Evolutionary conservation across 805 yeast genomes (phyloP).

Genomic region (Metschnikowia gelsemii): DNA sequence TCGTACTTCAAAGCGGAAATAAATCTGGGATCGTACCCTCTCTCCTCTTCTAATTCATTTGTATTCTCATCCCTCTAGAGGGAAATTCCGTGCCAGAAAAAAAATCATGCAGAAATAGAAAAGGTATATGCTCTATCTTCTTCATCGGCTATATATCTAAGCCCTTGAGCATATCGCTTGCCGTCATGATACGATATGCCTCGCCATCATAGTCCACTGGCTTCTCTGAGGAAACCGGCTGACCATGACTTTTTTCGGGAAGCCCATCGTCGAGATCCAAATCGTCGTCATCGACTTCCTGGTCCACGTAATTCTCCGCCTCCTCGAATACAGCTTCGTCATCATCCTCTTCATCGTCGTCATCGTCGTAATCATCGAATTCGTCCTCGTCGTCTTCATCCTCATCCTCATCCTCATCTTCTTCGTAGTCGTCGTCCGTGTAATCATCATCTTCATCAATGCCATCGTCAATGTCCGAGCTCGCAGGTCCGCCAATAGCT

Average conservation of each 20-base stretch:
- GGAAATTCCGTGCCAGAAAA: not conserved
- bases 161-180: slow-evolving; percentile 17
- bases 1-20: too few species aligned
- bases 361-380: slow-evolving; percentile 1
- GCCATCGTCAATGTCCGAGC: slow-evolving; percentile 7
- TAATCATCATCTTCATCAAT: slow-evolving; percentile 15
- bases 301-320: not conserved
- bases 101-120: too few species aligned
- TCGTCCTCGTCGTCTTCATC: slow-evolving; percentile 8
- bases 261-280: slow-evolving; percentile 15
- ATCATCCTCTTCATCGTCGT: slow-evolving; percentile 2
- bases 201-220: slow-evolving; percentile 5
- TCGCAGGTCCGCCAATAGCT: slow-evolving; percentile 6
- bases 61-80: too few species aligned
- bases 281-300: slow-evolving; percentile 13
- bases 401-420: slow-evolving; percentile 9
- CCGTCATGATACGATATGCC: slow-evolving; percentile 13
- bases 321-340: not conserved
- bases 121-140: too few species aligned
- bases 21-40: too few species aligned
- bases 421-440: slow-evolving; percentile 5
- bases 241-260: slow-evolving; percentile 4
- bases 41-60: too few species aligned
- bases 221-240: slow-evolving; percentile 3
- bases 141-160: slow-evolving; percentile 9